Evolutionary conservation across 306 rosid species (phyloP).

Genomic region (Acacia confusa): DNA sequence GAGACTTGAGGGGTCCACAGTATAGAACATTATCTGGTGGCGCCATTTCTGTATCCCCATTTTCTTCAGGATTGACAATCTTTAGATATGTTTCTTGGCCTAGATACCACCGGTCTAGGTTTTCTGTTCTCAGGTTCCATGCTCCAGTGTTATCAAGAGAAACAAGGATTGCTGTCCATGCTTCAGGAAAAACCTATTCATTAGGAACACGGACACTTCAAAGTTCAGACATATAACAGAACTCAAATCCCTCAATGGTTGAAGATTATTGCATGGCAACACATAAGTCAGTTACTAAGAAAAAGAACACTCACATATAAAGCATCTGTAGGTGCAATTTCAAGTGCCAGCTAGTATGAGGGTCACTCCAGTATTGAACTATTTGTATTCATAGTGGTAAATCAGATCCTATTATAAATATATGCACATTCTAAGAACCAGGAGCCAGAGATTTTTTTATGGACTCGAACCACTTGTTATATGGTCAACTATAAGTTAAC

Average conservation of each 20-base stretch:
- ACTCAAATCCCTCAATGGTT: background rate
- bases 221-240: constrained; percentile 8
- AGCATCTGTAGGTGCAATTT: background rate
- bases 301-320: background rate
- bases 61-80: constrained; percentile 75
- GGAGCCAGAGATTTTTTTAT: background rate
- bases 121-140: constrained; percentile 82
- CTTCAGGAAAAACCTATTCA: constrained; percentile 76
- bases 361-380: background rate
- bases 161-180: constrained; percentile 76
- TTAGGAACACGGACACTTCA: background rate
- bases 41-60: constrained; percentile 59
- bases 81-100: constrained; percentile 94
- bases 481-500: background rate
- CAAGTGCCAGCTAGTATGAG: background rate
- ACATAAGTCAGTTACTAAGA: background rate
- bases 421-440: background rate
- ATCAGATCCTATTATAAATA: background rate
- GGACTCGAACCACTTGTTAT: background rate
- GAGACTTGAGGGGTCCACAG: constrained; percentile 59
- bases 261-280: background rate
- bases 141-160: constrained; percentile 80
- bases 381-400: background rate
- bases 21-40: constrained; percentile 67
- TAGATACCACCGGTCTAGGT: constrained; percentile 87